Evolutionary conservation across 805 yeast genomes (phyloP), one percentile per base, ranked within the genome.

Genomic region (Wickerhamiella azyma): DNA sequence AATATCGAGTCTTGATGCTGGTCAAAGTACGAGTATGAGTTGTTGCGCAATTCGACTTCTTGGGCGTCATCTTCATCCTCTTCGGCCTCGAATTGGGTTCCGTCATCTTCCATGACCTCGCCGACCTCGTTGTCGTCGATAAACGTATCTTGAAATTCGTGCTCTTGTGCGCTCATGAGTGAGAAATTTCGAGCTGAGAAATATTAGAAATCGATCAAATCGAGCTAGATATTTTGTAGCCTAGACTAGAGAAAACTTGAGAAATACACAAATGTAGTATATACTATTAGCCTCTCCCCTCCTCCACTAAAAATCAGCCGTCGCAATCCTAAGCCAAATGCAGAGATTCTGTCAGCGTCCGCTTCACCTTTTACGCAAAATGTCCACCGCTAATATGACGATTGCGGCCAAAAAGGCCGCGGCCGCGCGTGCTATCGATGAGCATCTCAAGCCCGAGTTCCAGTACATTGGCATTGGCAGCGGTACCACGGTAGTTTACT

Each of bases 401-500:
- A 41, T 39, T 19, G 28, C 19, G 37, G 48, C 96, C n/a, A 89
- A 89, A 63, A 76, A 84, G 61, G 68, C 76, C 2, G 94, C 97
- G 17, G 97, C 96, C 8, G 85, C 80, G 68, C 69, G 72, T 46
- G 98, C 99, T 1, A 94, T 92, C 29, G 95, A 89, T 62, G 88
- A 84, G 46, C 80, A 86, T 58, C 72, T 84, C 60, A 81, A 84
- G 29, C 62, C 71, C 18, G 54, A 67, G 33, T 85, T 86, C 52
- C 77, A 72, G 55, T 81, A 85, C 13, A 73, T 92, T 14, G 99
- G 98, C 36, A 77, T 92, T 51, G 99, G 99, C 10, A 85, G 96
- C 19, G 99, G 99, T 1, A 81, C 94, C 18, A 92, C 99, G 0
- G 98, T 92, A 3, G 83, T 92, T n/a, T 92, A 85, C 61, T 94